A percentile compares a stretch with the other conserved stretches of the same genome.
phyloP scores from a whole-genome alignment of 768 basidiomycete species.

The Kwoniella pini region DNA sequence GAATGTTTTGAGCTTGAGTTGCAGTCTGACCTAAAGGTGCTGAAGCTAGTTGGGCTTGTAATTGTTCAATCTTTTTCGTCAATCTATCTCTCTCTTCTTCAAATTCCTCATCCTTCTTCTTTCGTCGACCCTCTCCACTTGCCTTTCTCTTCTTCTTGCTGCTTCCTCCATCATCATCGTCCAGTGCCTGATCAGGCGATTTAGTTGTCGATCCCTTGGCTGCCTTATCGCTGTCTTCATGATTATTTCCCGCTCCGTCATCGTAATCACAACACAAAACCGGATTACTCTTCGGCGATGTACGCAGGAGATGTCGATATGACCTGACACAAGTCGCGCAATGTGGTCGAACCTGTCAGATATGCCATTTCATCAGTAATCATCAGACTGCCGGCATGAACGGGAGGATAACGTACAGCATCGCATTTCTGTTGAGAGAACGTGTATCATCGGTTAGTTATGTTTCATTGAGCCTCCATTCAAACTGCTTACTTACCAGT shows the following conservation, averaged over 20 bases:
- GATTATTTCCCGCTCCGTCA: slow-evolving; percentile 20
- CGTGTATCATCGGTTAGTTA: neutral
- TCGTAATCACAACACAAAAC: slow-evolving; percentile 45
- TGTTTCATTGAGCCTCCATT: neutral
- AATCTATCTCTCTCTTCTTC: slow-evolving; percentile 34
- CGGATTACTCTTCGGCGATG: slow-evolving; percentile 37
- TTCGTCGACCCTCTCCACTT: slow-evolving; percentile 18
- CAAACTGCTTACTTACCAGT: slow-evolving; percentile 31
- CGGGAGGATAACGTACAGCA: slow-evolving; percentile 28
- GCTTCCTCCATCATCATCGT: slow-evolving; percentile 22
- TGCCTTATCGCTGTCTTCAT: slow-evolving; percentile 1
- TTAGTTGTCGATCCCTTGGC: slow-evolving; percentile 7
- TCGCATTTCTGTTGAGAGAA: slow-evolving; percentile 44
- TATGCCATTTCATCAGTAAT: neutral
- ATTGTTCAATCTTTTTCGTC: slow-evolving; percentile 40
- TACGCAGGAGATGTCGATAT: slow-evolving; percentile 39
- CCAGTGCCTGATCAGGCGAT: neutral
- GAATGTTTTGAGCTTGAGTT: neutral
- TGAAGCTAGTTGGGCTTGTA: slow-evolving; percentile 35
- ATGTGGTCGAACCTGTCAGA: slow-evolving; percentile 35
- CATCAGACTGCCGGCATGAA: neutral
- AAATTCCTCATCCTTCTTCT: slow-evolving; percentile 24
- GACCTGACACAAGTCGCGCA: slow-evolving; percentile 48
- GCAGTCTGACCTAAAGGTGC: neutral
- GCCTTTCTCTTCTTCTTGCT: slow-evolving; percentile 29